These are phyloP conservation scores for Boletus rex-veris DNA, from an alignment of 768 basidiomycete species.

Conservation along the genomic window DNA sequence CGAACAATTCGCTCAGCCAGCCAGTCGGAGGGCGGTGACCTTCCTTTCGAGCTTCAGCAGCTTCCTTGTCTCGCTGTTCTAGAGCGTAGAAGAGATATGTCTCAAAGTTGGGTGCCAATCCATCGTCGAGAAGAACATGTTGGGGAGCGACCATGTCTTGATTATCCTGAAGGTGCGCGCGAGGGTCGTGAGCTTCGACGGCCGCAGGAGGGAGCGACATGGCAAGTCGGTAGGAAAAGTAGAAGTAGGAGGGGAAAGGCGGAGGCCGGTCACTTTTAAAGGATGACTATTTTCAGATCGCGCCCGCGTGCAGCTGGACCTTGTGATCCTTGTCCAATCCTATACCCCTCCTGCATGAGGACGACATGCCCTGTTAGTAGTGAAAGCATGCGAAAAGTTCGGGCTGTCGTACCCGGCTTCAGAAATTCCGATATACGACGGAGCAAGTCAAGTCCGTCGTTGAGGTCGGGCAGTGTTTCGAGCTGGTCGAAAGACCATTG, in stretches of 20 bases:
- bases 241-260: not conserved
- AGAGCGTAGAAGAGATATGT: constrained; percentile 30
- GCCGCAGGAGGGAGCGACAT: constrained; percentile 23
- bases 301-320: not conserved
- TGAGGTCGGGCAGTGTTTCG: no score
- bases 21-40: constrained; percentile 10
- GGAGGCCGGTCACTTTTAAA: constrained; percentile 2
- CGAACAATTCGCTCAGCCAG: constrained; percentile 20
- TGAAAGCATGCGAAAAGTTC: no score
- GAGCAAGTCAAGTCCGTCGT: no score
- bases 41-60: constrained; percentile 16
- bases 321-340: not conserved
- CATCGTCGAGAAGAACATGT: constrained; percentile 18
- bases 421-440: no score
- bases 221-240: not conserved
- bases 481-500: no score
- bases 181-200: constrained; percentile 18
- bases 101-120: constrained; percentile 27
- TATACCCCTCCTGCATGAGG: not conserved
- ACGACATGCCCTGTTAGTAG: not conserved
- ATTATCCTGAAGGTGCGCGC: constrained; percentile 6
- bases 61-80: constrained; percentile 30
- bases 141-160: constrained; percentile 8
- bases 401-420: no score
- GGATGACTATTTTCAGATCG: not conserved